A percentile compares a stretch with the other conserved stretches of the same genome.
phyloP scores from a whole-genome alignment of 2,329 filamentous ascomycete genomes.

The Claviceps paspali region DNA sequence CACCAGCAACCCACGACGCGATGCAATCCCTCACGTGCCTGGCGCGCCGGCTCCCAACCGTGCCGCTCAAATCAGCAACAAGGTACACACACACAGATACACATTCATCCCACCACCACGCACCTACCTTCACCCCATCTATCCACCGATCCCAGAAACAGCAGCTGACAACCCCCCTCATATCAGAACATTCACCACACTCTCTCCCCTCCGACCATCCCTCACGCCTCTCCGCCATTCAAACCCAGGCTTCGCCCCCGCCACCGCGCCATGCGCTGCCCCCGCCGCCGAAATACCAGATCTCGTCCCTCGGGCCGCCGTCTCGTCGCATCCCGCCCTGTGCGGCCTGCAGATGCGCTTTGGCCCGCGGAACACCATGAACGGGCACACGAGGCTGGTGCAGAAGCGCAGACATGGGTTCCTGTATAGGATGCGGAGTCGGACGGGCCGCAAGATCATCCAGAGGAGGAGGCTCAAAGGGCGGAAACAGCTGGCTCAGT shows the following conservation, averaged over 20 bases:
- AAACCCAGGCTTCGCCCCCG: conserved; percentile 16
- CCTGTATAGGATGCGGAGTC: conserved; percentile 32
- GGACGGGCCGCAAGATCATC: conserved; percentile 37
- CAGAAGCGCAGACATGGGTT: conserved; percentile 47
- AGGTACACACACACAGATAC: conserved; percentile 17
- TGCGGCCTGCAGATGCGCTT: conserved; percentile 37
- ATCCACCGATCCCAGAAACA: no score
- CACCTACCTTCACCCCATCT: no score
- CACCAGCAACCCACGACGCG: neutral
- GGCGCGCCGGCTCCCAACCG: conserved; percentile 14
- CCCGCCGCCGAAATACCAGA: conserved; percentile 20
- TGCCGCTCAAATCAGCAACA: conserved; percentile 11
- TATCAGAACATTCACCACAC: conserved; percentile 30
- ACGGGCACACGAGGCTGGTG: conserved; percentile 35
- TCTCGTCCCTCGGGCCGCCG: conserved; percentile 26
- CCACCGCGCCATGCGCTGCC: conserved; percentile 9
- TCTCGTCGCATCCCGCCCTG: conserved; percentile 39
- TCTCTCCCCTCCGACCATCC: conserved; percentile 35
- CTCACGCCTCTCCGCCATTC: conserved; percentile 21
- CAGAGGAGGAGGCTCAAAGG: conserved; percentile 37
- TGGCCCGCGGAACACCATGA: conserved; percentile 44
- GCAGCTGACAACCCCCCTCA: neutral
- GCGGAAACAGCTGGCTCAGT: conserved; percentile 26
- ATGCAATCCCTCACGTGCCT: conserved; percentile 17
- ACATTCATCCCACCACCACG: neutral